Percentiles rank a stretch among this genome's conserved stretches.
Evolutionary conservation across 805 yeast species (phyloP).

Genomic region (Isabelozyma rhagii): DNA sequence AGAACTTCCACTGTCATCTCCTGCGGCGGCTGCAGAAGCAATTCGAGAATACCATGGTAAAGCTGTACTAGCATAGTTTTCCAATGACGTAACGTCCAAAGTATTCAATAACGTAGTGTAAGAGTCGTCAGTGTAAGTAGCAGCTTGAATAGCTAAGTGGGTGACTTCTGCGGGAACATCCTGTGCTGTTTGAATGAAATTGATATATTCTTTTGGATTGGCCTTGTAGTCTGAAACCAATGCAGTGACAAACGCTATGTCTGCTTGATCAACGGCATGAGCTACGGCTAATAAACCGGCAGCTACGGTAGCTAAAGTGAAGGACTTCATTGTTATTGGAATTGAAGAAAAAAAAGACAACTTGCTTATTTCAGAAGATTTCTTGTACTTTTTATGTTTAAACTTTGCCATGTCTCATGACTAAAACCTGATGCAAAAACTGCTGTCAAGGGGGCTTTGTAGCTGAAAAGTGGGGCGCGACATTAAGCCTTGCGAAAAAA

Average conservation of each 20-base stretch:
- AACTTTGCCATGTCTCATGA: neutral
- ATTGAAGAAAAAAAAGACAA: neutral
- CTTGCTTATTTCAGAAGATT: neutral
- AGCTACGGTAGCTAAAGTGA: slow-evolving; percentile 7
- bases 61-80: slow-evolving; percentile 26
- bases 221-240: slow-evolving; percentile 31
- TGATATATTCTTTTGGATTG: slow-evolving; percentile 23
- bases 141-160: slow-evolving; percentile 23
- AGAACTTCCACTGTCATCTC: neutral
- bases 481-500: neutral
- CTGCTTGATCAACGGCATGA: slow-evolving; percentile 6
- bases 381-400: neutral
- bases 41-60: slow-evolving; percentile 32
- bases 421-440: neutral
- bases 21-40: neutral
- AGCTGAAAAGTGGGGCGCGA: neutral
- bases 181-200: slow-evolving; percentile 22
- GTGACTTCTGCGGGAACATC: slow-evolving; percentile 25
- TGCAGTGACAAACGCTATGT: slow-evolving; percentile 31
- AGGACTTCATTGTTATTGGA: slow-evolving; percentile 15
- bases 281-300: slow-evolving; percentile 14
- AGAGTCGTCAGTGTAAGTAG: slow-evolving; percentile 33
- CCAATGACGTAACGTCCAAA: slow-evolving; percentile 18
- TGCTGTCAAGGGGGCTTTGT: neutral
- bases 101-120: slow-evolving; percentile 34